Evolutionary conservation across 129 eudicot species (phyloP), one percentile per base, ranked within the genome.

Genomic region (Artemisia argyi): DNA sequence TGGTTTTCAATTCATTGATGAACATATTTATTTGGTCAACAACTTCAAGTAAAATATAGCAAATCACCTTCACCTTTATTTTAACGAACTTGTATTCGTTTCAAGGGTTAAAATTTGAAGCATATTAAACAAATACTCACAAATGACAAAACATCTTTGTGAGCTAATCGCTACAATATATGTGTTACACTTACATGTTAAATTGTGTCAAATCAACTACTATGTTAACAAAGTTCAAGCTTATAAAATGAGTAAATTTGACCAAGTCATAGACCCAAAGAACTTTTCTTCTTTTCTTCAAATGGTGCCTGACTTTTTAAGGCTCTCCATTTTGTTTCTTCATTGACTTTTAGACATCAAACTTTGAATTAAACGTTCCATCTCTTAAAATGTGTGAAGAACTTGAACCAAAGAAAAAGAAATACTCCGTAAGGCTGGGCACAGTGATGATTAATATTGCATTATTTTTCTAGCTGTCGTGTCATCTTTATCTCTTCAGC

Each of bases 21-120:
- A 11, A 7, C 7, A 12, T 65, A 16, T 44, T 75, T 66, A 65
- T 75, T 72, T 59, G 85, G 81, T 76, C 76, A 81, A 66, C 85
- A 28, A 76, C 85, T 81, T 71, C 78, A 66, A 66, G 72, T 0
- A 35, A 6, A 35, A 0, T 32, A 32, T 32, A 1, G 42, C 42
- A 35, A 35, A 5, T 5, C 9, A 35, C 7, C 42, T 35, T 35
- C 8, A n/a, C 58, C 78, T 42, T 58, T 19, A 22, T 52, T 73
- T 47, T 18, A 59, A 57, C 18, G 39, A 56, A 62, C 17, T 61
- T 50, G 71, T 47, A 18, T 65, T 74, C 53, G 50, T 39, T 61
- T 59, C 62, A 35, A 35, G 9, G 42, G 42, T 35, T 35, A 6
- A 35, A 35, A 35, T 35, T 35, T 5, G 1, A 6, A 6, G 42